Percentiles rank a stretch among this genome's conserved stretches.
These are phyloP conservation scores for Ustilago lituana DNA, from an alignment of 1,284 basidiomycete species.

Conservation along the genomic window DNA sequence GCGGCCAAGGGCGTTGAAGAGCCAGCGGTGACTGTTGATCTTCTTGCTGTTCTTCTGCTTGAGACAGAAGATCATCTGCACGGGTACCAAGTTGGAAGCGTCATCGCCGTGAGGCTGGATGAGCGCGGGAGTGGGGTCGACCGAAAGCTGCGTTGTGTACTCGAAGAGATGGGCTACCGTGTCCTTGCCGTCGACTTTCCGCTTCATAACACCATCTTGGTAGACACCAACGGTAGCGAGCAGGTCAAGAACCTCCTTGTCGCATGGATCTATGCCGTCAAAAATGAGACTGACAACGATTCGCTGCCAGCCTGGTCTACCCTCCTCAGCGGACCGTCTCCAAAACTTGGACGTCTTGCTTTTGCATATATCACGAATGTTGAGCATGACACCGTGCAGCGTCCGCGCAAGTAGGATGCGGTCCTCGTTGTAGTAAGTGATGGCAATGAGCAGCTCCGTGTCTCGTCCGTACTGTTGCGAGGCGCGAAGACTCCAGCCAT, in stretches of 20 bases:
- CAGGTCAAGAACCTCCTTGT: slow-evolving; percentile 73
- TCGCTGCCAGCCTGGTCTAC: slow-evolving; percentile 79
- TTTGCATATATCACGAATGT: slow-evolving; percentile 97
- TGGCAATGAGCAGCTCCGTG: slow-evolving; percentile 85
- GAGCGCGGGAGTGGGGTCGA: slow-evolving; percentile 86
- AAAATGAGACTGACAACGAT: slow-evolving; percentile 87
- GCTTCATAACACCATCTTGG: slow-evolving; percentile 88
- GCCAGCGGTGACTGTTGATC: slow-evolving; percentile 77
- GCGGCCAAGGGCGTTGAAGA: slow-evolving; percentile 93
- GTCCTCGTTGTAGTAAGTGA: slow-evolving; percentile 83
- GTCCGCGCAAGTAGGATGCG: slow-evolving; percentile 80
- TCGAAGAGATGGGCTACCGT: slow-evolving; percentile 87
- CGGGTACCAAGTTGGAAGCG: slow-evolving; percentile 84
- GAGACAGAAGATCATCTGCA: slow-evolving; percentile 92
- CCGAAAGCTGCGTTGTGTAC: slow-evolving; percentile 72
- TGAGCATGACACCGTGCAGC: slow-evolving; percentile 93
- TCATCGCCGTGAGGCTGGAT: slow-evolving; percentile 86
- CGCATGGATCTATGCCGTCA: slow-evolving; percentile 94
- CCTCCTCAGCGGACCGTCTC: slow-evolving; percentile 77
- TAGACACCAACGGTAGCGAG: slow-evolving; percentile 69
- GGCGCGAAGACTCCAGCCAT: slow-evolving; percentile 82
- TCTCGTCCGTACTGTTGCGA: slow-evolving; percentile 84
- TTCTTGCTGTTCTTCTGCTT: slow-evolving; percentile 93
- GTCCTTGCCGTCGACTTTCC: slow-evolving; percentile 85
- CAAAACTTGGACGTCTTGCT: slow-evolving; percentile 92